Percentiles rank a stretch among this genome's conserved stretches.
phyloP scores from a whole-genome alignment of 768 basidiomycete genomes.

The Suillus americanus region DNA sequence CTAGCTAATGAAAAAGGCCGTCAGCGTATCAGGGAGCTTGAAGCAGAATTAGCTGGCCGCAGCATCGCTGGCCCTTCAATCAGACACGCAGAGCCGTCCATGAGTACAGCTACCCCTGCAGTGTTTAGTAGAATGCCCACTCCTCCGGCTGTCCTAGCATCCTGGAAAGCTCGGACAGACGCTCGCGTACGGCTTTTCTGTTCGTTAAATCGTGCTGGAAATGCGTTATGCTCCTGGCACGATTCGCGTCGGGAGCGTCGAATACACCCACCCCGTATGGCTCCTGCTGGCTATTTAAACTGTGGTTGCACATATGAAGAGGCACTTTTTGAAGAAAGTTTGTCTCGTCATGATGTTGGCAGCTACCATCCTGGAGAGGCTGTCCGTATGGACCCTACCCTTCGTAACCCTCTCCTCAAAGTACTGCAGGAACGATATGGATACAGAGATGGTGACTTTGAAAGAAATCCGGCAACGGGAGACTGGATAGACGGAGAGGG shows the following conservation, averaged over 20 bases:
- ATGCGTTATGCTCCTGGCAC: constrained; percentile 89
- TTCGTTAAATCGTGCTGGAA: constrained; percentile 83
- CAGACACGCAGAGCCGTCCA: constrained; percentile 17
- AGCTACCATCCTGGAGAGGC: constrained; percentile 82
- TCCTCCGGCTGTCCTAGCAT: constrained; percentile 45
- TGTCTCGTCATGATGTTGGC: constrained; percentile 76
- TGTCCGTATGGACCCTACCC: constrained; percentile 86
- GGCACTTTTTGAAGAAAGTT: constrained; percentile 84
- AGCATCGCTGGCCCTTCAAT: constrained; percentile 13
- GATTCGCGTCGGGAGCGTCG: constrained; percentile 85
- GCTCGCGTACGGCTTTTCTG: constrained; percentile 71
- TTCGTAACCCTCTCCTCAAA: constrained; percentile 77
- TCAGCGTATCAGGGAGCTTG: constrained; percentile 47
- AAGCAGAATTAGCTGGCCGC: constrained; percentile 40
- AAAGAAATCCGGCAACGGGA: constrained; percentile 61
- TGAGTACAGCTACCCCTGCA: constrained; percentile 17
- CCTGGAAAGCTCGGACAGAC: constrained; percentile 75
- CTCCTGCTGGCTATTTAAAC: constrained; percentile 75
- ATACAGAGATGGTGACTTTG: constrained; percentile 86
- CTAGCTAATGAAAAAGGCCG: constrained; percentile 52
- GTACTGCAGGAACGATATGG: constrained; percentile 71
- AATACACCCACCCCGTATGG: constrained; percentile 74
- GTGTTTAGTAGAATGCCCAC: constrained; percentile 31
- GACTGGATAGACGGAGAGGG: constrained; percentile 72
- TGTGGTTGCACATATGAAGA: constrained; percentile 85